Evolutionary conservation across 768 basidiomycete genomes (phyloP).

Genomic region (Pleurotus platypus): DNA sequence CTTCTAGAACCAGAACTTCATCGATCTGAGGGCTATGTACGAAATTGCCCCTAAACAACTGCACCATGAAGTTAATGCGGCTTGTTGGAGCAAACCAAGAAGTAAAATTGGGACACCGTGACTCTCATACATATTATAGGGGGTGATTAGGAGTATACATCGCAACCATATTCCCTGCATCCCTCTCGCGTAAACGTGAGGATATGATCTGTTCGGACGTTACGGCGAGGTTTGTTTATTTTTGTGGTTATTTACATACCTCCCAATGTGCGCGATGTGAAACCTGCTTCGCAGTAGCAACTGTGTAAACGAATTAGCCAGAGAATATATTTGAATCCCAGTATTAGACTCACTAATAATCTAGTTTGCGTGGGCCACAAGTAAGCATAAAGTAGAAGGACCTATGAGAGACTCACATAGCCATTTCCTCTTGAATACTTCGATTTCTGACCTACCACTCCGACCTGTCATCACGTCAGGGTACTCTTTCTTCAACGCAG

Average conservation of each 20-base stretch:
- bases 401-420: slow-evolving; percentile 43
- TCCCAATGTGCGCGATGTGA: slow-evolving; percentile 61
- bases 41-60: slow-evolving; percentile 47
- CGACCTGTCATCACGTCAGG: slow-evolving; percentile 47
- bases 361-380: slow-evolving; percentile 21
- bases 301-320: slow-evolving; percentile 23
- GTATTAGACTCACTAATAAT: slow-evolving; percentile 40
- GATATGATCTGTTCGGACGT: slow-evolving; percentile 47
- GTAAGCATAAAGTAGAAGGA: not conserved
- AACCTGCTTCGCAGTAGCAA: slow-evolving; percentile 74
- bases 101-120: not conserved
- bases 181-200: slow-evolving; percentile 66
- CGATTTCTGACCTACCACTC: slow-evolving; percentile 49
- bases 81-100: not conserved
- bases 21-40: slow-evolving; percentile 55
- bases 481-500: slow-evolving; percentile 57
- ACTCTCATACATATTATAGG: not conserved
- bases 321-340: too few species aligned
- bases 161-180: slow-evolving; percentile 53
- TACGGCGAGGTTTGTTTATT: not conserved
- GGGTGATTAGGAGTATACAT: slow-evolving; percentile 18
- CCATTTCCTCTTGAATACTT: slow-evolving; percentile 76
- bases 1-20: slow-evolving; percentile 47
- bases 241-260: slow-evolving; percentile 33
- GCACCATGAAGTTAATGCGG: not conserved